Evolutionary conservation across 257 asterid species (phyloP).

Genomic region (Solanum pinnatisectum): DNA sequence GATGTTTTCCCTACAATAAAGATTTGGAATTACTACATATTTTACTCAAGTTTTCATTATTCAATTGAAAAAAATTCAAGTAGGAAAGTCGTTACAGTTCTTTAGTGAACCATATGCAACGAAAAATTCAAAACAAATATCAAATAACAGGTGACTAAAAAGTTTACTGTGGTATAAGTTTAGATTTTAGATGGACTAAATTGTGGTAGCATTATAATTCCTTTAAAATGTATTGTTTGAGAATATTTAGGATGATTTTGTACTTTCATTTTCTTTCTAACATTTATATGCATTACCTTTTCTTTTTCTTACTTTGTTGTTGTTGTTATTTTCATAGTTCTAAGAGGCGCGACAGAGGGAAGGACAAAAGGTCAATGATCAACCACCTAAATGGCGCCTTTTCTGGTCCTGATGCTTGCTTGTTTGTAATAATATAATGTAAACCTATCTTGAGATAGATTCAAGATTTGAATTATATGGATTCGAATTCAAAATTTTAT

Average conservation of each 20-base stretch:
- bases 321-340: not conserved
- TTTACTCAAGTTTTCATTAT: not conserved
- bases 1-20: not conserved
- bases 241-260: not conserved
- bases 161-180: fast-evolving
- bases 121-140: too few species aligned
- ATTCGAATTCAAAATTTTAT: not conserved
- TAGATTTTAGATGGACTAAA: not conserved
- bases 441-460: fast-evolving
- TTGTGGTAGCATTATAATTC: not conserved
- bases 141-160: not conserved
- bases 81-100: not conserved
- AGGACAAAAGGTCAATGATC: not conserved
- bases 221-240: not conserved
- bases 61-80: too few species aligned
- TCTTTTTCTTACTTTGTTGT: not conserved
- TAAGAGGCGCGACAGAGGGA: fast-evolving
- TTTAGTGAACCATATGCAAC: too few species aligned
- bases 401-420: not conserved
- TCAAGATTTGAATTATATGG: not conserved
- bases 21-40: not conserved
- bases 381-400: not conserved
- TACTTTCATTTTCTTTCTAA: not conserved
- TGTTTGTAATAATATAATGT: not conserved
- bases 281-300: not conserved